A percentile compares a stretch with the other conserved stretches of the same genome.
These are phyloP conservation scores for Malassezia psittaci DNA, from an alignment of 1,284 basidiomycete genomes.

Conservation along the genomic window DNA sequence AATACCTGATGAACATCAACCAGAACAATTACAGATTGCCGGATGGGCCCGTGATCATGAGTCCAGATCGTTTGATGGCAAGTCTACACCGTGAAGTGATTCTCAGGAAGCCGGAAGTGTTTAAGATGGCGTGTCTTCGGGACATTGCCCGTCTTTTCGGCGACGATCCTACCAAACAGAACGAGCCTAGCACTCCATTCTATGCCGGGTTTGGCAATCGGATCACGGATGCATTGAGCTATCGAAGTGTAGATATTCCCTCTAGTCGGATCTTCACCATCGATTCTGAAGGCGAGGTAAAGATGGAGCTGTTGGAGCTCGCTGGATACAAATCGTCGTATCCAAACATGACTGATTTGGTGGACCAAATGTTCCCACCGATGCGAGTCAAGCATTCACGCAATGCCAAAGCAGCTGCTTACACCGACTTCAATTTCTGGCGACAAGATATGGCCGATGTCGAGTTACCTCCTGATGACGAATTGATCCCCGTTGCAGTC, in stretches of 20 bases:
- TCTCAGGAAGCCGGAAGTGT: slow-evolving; percentile 83
- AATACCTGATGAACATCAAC: slow-evolving; percentile 86
- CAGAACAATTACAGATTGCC: slow-evolving; percentile 92
- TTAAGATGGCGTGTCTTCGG: slow-evolving; percentile 98
- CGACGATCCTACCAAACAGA: slow-evolving; percentile 41
- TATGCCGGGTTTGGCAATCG: slow-evolving; percentile 98
- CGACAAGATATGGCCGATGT: slow-evolving; percentile 59
- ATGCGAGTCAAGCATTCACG: slow-evolving; percentile 63
- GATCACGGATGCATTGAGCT: slow-evolving; percentile 93
- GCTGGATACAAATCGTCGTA: slow-evolving; percentile 96
- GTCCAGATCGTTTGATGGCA: slow-evolving; percentile 87
- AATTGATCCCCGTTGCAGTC: slow-evolving; percentile 54
- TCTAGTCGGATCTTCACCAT: slow-evolving; percentile 96
- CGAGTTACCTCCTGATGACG: slow-evolving; percentile 59
- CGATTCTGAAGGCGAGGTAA: slow-evolving; percentile 87
- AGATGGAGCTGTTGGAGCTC: slow-evolving; percentile 88
- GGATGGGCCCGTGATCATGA: slow-evolving; percentile 98
- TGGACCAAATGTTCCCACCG: slow-evolving; percentile 98
- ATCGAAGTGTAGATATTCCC: slow-evolving; percentile 87
- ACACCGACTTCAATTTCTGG: slow-evolving; percentile 97
- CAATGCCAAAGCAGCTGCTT: slow-evolving; percentile 62
- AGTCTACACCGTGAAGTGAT: slow-evolving; percentile 66
- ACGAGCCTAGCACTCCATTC: slow-evolving; percentile 56
- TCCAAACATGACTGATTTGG: slow-evolving; percentile 94
- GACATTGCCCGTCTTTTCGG: slow-evolving; percentile 92